Evolutionary conservation across 2,329 filamentous ascomycete genomes (phyloP).

Genomic region (Hypoxylon sp.): DNA sequence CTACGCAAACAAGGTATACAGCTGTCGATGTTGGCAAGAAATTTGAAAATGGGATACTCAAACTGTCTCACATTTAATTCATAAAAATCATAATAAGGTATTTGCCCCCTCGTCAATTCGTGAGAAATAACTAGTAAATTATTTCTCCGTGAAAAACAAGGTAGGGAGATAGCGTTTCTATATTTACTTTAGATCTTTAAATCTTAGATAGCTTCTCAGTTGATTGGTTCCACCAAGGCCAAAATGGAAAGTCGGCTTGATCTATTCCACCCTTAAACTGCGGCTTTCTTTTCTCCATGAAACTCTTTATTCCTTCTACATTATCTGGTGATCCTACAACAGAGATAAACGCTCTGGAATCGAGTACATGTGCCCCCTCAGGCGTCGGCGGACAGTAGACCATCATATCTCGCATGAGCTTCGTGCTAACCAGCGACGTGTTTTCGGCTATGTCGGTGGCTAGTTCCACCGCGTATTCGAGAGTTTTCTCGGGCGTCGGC

Average conservation of each 20-base stretch:
- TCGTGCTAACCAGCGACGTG: constrained; percentile 1
- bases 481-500: neutral
- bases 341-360: neutral
- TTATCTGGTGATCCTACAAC: neutral
- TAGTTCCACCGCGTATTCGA: neutral
- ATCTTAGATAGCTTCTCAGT: constrained; percentile 1
- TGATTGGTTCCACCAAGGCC: constrained; percentile 1
- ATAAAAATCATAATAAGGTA: too few relatives aligned
- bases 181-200: neutral
- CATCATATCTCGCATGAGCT: constrained; percentile 2
- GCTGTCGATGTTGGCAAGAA: too few relatives aligned
- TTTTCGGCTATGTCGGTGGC: neutral
- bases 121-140: too few relatives aligned
- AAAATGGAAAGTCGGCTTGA: neutral
- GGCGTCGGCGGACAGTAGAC: neutral
- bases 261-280: neutral
- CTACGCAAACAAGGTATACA: too few relatives aligned
- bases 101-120: too few relatives aligned
- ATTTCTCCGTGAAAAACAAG: too few relatives aligned
- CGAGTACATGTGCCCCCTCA: neutral
- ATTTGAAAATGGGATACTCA: too few relatives aligned
- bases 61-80: too few relatives aligned
- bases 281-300: constrained; percentile 3
- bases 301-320: constrained; percentile 1
- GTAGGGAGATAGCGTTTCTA: too few relatives aligned